A percentile compares a stretch with the other conserved stretches of the same genome.
Conservation (phyloP, 2,329 filamentous ascomycete genomes). For the Trematosphaeria pertusa region DNA sequence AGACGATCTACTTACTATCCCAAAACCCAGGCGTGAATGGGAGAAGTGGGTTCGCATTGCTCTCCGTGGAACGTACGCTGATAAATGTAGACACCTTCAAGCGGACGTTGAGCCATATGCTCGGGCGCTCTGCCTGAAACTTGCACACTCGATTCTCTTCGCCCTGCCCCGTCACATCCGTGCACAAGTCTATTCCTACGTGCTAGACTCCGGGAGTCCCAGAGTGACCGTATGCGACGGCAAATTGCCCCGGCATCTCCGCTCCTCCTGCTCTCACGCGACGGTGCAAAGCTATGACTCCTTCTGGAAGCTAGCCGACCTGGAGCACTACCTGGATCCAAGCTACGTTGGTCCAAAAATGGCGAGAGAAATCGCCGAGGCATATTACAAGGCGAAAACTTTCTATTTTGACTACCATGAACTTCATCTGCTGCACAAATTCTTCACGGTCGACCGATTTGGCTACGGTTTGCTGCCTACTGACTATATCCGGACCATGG, state of each 20-base stretch:
- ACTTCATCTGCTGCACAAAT: conserved; percentile 7
- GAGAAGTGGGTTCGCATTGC: background rate
- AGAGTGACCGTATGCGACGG: conserved; percentile 7
- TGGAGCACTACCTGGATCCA: conserved; percentile 4
- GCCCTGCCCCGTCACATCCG: conserved; percentile 4
- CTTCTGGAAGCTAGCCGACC: background rate
- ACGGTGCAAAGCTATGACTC: conserved; percentile 3
- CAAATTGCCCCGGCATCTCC: conserved; percentile 1
- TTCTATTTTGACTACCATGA: conserved; percentile 11
- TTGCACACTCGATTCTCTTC: background rate
- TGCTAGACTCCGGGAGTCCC: background rate
- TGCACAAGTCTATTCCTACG: conserved; percentile 2
- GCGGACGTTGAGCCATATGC: background rate
- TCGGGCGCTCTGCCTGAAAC: background rate
- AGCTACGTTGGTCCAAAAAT: background rate
- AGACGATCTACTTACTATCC: background rate
- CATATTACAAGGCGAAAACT: conserved; percentile 1
- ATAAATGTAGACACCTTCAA: background rate
- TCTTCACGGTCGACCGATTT: conserved; percentile 7
- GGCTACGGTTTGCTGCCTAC: background rate
- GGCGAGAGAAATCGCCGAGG: conserved; percentile 2
- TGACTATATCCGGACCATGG: background rate
- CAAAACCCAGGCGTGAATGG: background rate
- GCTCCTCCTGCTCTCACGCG: background rate
- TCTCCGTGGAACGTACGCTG: background rate